phyloP scores from a whole-genome alignment of 768 basidiomycete genomes.

The Lepiota venenata region DNA sequence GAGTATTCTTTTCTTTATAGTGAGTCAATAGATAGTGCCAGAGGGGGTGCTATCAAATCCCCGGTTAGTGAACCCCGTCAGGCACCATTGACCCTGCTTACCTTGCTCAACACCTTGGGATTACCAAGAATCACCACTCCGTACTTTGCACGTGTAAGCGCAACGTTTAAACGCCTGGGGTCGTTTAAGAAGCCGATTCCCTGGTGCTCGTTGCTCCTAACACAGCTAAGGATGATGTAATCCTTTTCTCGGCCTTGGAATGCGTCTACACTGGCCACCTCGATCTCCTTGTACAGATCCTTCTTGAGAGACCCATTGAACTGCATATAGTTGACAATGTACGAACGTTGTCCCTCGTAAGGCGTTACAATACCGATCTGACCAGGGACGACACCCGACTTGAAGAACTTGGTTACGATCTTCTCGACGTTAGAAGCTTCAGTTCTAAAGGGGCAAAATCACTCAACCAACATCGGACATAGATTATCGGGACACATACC shows the following conservation, averaged over 20 bases:
- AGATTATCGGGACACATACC: constrained; percentile 38
- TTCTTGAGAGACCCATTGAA: constrained; percentile 99
- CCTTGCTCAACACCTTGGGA: constrained; percentile 99
- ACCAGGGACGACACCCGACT: constrained; percentile 90
- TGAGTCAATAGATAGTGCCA: constrained; percentile 99
- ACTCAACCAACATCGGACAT: neutral
- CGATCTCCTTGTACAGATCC: constrained; percentile 98
- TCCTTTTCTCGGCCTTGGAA: constrained; percentile 99
- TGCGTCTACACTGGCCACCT: constrained; percentile 97
- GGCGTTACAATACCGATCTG: constrained; percentile 99
- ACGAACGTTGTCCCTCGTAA: constrained; percentile 97
- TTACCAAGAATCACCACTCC: constrained; percentile 99
- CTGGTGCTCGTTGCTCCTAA: constrained; percentile 98
- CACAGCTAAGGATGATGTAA: constrained; percentile 97
- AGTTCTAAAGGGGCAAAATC: constrained; percentile 50
- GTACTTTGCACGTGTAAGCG: constrained; percentile 95
- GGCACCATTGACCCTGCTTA: constrained; percentile 29
- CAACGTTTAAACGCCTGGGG: constrained; percentile 93
- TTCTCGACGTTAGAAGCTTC: constrained; percentile 99
- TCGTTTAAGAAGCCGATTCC: constrained; percentile 99
- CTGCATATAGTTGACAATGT: constrained; percentile 99
- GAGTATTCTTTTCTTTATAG: constrained; percentile 92
- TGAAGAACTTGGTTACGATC: constrained; percentile 99
- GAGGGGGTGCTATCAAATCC: constrained; percentile 74
- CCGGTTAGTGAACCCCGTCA: constrained; percentile 9